Conservation (phyloP, 1,284 basidiomycete genomes). For the Leccinum subspadiceum region DNA sequence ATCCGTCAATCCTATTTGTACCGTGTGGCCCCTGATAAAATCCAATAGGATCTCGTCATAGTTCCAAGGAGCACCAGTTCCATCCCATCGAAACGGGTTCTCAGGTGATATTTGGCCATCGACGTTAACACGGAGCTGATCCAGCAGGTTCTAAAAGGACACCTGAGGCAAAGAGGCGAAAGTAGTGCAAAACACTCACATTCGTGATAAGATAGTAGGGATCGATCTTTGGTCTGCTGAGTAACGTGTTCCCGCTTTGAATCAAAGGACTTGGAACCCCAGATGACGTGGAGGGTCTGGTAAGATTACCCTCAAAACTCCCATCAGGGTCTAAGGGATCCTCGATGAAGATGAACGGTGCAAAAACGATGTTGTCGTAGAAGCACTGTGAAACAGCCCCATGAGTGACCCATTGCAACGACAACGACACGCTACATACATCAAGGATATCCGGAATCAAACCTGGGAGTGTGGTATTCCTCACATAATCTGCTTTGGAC, state of each 20-base stretch:
- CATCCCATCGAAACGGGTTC: conserved; percentile 77
- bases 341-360: conserved; percentile 95
- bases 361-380: conserved; percentile 95
- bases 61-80: conserved; percentile 69
- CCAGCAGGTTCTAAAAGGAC: conserved; percentile 58
- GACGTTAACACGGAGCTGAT: conserved; percentile 76
- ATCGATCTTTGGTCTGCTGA: conserved; percentile 75
- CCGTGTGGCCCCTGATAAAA: conserved; percentile 66
- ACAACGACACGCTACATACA: conserved; percentile 43
- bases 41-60: conserved; percentile 64
- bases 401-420: conserved; percentile 5
- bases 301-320: conserved; percentile 46
- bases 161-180: conserved; percentile 6
- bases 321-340: conserved; percentile 75
- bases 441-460: conserved; percentile 83
- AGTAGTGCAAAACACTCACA: conserved; percentile 41
- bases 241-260: conserved; percentile 39
- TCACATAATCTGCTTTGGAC: conserved; percentile 91
- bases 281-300: conserved; percentile 42
- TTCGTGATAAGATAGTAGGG: conserved; percentile 89
- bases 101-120: conserved; percentile 59
- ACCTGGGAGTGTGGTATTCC: conserved; percentile 88
- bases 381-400: conserved; percentile 61
- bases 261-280: conserved; percentile 35
- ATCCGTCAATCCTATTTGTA: conserved; percentile 54